Base-by-base conservation (phyloP, 1,139 yeast species). In the Lodderomyces jiufengensis region DNA sequence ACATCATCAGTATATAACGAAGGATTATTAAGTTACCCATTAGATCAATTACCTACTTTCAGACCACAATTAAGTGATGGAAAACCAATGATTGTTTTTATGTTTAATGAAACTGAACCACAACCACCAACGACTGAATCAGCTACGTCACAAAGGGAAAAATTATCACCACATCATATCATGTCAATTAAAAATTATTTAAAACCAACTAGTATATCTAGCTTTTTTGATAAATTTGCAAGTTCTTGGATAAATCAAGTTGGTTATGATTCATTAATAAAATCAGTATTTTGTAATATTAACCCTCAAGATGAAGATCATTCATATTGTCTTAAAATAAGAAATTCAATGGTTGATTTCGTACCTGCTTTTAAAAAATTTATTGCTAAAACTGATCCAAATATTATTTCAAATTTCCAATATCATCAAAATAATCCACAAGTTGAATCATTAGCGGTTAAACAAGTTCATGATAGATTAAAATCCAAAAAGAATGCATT, bases 191-290 rank as follows among this genome's bases (percentile, higher is more conserved):
- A 50, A 28, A 51, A 55, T 27, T 60, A 57, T 41, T 38, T 61
- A n/a, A 38, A 42, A 25, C 40, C 38, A n/a, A 24, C 34, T 6
- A 37, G 33, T 8, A 52, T 67, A 31, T 65, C 57, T 4, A 47
- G 43, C 10, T 66, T 70, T 40, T 69, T 72, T 45, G 76, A 71
- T 42, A 42, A 44, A 1, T 59, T 72, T 47, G 74, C 76, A 0
- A 44, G 49, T 22, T 51, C 51, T 9, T 72, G 76, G 78, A 50
- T 63, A 8, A 48, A 54, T 24, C 54, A 52, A 8, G 45, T 59
- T 9, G 53, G 55, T 12, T 57, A 63, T 34, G 54, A 54, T 9
- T 59, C 60, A 24, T 54, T 73, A 28, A 39, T 70, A 1, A 60
- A 61, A 31, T 68, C 76, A 0, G 53, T 57, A 1, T 70, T 69